These are phyloP conservation scores for Martensiomyces pterosporus DNA, from an alignment of 192 early-diverging fungal species.

Conservation along the genomic window DNA sequence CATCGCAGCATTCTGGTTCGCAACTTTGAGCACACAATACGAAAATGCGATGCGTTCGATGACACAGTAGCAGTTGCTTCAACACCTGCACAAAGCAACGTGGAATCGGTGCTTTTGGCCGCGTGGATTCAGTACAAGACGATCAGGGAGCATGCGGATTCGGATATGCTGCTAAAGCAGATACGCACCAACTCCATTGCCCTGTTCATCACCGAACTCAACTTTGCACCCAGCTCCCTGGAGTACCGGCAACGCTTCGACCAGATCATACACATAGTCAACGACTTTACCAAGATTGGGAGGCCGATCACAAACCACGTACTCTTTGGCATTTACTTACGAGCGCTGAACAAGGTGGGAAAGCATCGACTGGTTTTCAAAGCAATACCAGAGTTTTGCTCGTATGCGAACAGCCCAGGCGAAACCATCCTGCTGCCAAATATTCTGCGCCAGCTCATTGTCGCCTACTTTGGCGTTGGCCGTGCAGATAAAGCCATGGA, in stretches of 20 bases:
- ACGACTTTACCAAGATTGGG: slow-evolving; percentile 8
- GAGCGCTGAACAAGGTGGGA: slow-evolving; percentile 37
- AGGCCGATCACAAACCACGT: slow-evolving; percentile 12
- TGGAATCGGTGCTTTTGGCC: no score
- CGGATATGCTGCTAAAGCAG: slow-evolving; percentile 9
- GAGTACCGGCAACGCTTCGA: slow-evolving; percentile 19
- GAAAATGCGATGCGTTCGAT: no score
- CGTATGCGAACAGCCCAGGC: no score
- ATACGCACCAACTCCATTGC: slow-evolving; percentile 12
- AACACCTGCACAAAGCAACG: no score
- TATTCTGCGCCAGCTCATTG: slow-evolving; percentile 27
- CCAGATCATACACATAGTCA: slow-evolving; percentile 25
- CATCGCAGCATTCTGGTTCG: no score
- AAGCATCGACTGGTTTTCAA: slow-evolving; percentile 13
- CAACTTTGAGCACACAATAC: no score
- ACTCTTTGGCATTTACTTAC: slow-evolving; percentile 29
- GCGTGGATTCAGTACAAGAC: slow-evolving; percentile 15
- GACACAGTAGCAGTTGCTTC: no score
- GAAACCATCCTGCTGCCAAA: background rate
- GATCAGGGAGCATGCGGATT: slow-evolving; percentile 13
- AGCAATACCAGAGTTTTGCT: slow-evolving; percentile 9
- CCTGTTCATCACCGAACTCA: slow-evolving; percentile 31
- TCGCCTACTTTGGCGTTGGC: slow-evolving; percentile 27
- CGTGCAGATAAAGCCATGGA: slow-evolving; percentile 26
- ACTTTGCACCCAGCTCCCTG: slow-evolving; percentile 13